Conservation (phyloP, 2,329 filamentous ascomycete species). For the Fusarium sp. region DNA sequence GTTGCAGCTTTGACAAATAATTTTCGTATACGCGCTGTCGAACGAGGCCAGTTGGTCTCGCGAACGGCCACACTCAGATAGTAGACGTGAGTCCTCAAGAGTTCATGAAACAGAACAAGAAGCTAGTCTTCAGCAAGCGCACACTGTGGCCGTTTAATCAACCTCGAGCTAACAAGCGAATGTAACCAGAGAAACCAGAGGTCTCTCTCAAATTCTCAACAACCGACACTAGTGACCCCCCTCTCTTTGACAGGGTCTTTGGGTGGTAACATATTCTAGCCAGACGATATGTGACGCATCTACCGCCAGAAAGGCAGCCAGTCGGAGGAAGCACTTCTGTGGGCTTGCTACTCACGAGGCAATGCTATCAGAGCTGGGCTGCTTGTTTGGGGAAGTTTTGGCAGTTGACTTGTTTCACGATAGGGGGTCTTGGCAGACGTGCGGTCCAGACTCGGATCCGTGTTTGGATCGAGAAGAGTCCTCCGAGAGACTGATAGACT, state of each 20-base stretch:
- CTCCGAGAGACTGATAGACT: conserved; percentile 7
- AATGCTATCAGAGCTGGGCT: conserved; percentile 34
- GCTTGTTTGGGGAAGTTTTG: conserved; percentile 32
- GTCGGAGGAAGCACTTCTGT: conserved; percentile 26
- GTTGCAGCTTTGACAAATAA: not conserved
- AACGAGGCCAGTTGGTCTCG: not conserved
- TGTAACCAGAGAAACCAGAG: not conserved
- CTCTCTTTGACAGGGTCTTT: not conserved
- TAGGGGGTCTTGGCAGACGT: conserved; percentile 33
- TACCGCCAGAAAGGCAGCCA: conserved; percentile 19
- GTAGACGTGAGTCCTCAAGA: conserved; percentile 7
- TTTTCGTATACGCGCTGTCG: conserved; percentile 16
- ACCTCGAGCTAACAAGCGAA: conserved; percentile 1
- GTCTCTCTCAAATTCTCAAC: not conserved
- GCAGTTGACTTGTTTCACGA: conserved; percentile 38
- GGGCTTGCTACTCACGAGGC: conserved; percentile 33
- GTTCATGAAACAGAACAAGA: conserved; percentile 30
- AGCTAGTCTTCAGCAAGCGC: conserved; percentile 21
- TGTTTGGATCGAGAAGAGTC: conserved; percentile 18
- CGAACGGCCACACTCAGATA: conserved; percentile 23
- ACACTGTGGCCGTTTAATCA: conserved; percentile 17
- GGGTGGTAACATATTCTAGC: conserved; percentile 25
- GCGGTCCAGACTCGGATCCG: conserved; percentile 33
- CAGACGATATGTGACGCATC: conserved; percentile 15
- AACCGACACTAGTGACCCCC: not conserved